Evolutionary conservation across 2,329 filamentous ascomycete genomes (phyloP), one percentile per base, ranked within the genome.

Genomic region (Fusarium sp.): DNA sequence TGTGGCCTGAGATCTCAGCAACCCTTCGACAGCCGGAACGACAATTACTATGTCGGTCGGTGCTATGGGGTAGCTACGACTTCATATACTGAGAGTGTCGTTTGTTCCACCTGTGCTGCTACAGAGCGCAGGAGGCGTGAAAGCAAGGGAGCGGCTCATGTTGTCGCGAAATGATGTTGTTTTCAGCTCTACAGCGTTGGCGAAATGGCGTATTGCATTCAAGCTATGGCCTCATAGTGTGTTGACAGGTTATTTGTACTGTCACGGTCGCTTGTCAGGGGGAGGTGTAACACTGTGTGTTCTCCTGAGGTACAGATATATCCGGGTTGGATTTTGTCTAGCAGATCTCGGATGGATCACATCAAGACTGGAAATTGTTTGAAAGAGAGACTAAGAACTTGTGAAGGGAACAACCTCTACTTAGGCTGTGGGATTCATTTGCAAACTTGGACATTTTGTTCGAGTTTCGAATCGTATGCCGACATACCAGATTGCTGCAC

Each of bases 61-160:
- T 71, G 68, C 44, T 71, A 61, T 29, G 68, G 68, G 22, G 55
- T 71, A 14, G 65, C 59, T 6, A 69, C 61, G 25, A 71, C 59
- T 22, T 71, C 64, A 18, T 72, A 71, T 47, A 60, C 69, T 24
- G 52, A 72, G 5, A 43, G 34, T 10, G 34, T 71, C 15, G 51
- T 46, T 22, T 71, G 68, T 16, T 20, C 44, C 14, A 44, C 20
- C 20, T 71, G 68, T 24, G 42, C 45, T 8, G 30, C 44, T 7
- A 30, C 29, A 8, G 60, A 65, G 55, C 34, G 46, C 24, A 52
- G 50, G 24, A 57, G 43, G 38, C 30, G 55, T 15, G 65, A 34
- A 10, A 32, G 18, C 6, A 54, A 59, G 42, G 51, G 42, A 14
- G 38, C 54, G 44, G 49, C 24, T 5, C 45, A 53, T 20, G 22